Base-by-base conservation (phyloP, 345 rosid genomes). In the Nasturtium officinale region DNA sequence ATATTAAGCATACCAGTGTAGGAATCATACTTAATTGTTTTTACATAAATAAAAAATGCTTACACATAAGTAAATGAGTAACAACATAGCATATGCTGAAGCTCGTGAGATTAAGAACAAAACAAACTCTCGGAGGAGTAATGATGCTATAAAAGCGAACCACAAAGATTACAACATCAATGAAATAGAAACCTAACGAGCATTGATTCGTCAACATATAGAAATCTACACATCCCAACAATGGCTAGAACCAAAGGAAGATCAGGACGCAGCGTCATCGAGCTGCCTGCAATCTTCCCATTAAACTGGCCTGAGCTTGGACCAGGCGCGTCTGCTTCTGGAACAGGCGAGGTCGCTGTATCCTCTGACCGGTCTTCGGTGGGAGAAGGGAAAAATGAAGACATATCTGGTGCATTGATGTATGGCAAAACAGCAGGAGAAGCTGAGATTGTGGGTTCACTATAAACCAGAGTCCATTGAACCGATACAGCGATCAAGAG, bases 341-440 rank as follows among this genome's bases (percentile, higher is more conserved):
- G 67, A 63, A 23, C 65, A 43, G 89, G 87, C 74, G 88, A 70
- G 26, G 68, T 69, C 2, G 87, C 82, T 8, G 83, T 51, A 32
- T 45, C 45, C 3, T 21, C 5, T 13, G 80, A 75, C 82, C 76
- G 66, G 74, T 45, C n/a, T 42, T 69, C 20, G 74, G 57, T 54
- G 11, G 87, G 82, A 48, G 92, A 59, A 68, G 96, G 92, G 77
- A 89, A 89, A 57, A 89, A 89, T 0, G 90, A 79, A n/a, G 90
- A 87, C 86, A 82, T 84, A 55, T 82, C 77, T 1, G 89, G 86
- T 56, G 87, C 77, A 77, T 54, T 82, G 8, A 62, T 75, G 25
- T 83, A 75, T 5, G 96, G 90, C 35, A 81, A 67, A 69, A 82
- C 85, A 59, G 85, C 81, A 0, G 96, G 90, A 70, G 90, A 84